Conservation (phyloP, 2,329 filamentous ascomycete genomes). For the Sporothrix luriei region DNA sequence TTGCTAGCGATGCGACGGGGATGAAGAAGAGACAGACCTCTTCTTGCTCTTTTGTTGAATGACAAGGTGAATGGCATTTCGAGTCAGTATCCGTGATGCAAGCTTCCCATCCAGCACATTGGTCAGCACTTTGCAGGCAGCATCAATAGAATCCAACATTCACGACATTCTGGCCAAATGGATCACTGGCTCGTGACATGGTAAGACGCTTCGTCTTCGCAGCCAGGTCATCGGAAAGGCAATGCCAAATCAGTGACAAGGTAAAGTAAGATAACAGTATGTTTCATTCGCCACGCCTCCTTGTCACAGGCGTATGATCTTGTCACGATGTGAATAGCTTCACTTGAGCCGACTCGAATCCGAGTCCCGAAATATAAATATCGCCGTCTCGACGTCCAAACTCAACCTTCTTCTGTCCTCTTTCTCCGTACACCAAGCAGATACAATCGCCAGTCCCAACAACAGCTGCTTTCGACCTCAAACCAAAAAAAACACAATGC, state of each 20-base stretch:
- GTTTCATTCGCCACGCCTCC: not conserved
- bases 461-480: not conserved
- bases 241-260: not conserved
- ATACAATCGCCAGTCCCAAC: not conserved
- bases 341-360: not conserved
- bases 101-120: too few relatives aligned
- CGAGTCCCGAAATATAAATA: not conserved
- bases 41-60: too few relatives aligned
- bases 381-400: not conserved
- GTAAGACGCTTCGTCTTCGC: not conserved
- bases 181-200: too few relatives aligned
- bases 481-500: not conserved
- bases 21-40: too few relatives aligned
- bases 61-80: too few relatives aligned
- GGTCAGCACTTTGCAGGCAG: too few relatives aligned
- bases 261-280: not conserved
- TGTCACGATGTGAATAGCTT: not conserved
- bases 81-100: too few relatives aligned
- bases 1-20: too few relatives aligned
- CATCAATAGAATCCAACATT: too few relatives aligned
- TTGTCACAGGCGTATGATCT: not conserved
- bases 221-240: not conserved
- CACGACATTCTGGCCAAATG: too few relatives aligned
- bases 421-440: not conserved
- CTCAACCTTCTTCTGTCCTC: not conserved